These are phyloP conservation scores for Microascus cirrosus DNA, from an alignment of 2,329 filamentous ascomycete genomes.

Conservation along the genomic window DNA sequence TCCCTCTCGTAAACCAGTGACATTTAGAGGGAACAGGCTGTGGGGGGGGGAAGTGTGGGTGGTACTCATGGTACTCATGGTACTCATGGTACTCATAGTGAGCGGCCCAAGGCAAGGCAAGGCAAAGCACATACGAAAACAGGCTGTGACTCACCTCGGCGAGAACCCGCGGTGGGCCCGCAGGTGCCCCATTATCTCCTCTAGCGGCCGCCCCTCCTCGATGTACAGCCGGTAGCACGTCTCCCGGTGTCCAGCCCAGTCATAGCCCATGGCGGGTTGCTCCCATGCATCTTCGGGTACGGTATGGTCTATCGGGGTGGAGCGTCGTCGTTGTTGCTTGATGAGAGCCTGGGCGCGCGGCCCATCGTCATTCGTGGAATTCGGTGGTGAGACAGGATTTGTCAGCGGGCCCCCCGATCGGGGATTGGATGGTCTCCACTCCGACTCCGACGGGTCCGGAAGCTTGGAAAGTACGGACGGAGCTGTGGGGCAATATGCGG, in stretches of 20 bases:
- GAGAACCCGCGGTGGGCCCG: conserved; percentile 52
- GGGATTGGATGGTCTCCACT: too few relatives aligned
- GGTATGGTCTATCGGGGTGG: background rate
- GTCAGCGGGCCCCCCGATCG: too few relatives aligned
- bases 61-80: background rate
- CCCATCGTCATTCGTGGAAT: too few relatives aligned
- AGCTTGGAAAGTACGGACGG: too few relatives aligned
- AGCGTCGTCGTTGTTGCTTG: too few relatives aligned
- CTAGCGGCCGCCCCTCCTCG: conserved; percentile 59
- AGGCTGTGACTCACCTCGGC: conserved; percentile 46
- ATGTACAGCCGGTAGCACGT: conserved; percentile 56
- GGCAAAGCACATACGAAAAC: background rate
- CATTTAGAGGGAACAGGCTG: background rate
- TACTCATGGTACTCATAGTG: conserved; percentile 1
- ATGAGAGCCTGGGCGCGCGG: too few relatives aligned
- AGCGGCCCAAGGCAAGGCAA: background rate
- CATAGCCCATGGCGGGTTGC: conserved; percentile 28
- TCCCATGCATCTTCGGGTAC: background rate
- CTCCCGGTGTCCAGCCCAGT: conserved; percentile 32
- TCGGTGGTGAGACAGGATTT: too few relatives aligned
- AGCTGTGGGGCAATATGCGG: too few relatives aligned
- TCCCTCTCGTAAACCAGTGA: background rate
- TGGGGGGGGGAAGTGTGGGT: background rate
- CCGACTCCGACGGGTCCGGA: too few relatives aligned
- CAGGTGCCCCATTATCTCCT: conserved; percentile 66